phyloP scores from a whole-genome alignment of 2,329 filamentous ascomycete species.

The Colletotrichum abscissum region DNA sequence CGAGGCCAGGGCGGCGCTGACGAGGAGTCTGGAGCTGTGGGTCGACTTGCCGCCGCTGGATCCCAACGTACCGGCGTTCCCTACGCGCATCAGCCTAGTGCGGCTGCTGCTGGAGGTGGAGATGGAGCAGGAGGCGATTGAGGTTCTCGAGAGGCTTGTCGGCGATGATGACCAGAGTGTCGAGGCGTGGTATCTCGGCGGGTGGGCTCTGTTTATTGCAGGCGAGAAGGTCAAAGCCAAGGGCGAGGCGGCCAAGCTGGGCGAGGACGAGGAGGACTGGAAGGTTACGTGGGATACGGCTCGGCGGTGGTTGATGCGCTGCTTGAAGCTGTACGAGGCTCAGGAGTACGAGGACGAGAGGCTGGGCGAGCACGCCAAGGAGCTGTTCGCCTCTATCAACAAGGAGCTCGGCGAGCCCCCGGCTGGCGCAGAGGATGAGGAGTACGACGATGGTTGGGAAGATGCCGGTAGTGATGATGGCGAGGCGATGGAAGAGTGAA shows the following conservation, averaged over 20 bases:
- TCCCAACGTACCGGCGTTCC: conserved; percentile 83
- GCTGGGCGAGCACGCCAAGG: conserved; percentile 78
- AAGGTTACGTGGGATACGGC: conserved; percentile 77
- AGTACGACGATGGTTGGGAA: conserved; percentile 61
- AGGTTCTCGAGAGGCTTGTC: conserved; percentile 85
- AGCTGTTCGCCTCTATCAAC: conserved; percentile 74
- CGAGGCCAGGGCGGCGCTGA: conserved; percentile 84
- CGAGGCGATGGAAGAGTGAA: conserved; percentile 62
- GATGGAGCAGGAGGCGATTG: conserved; percentile 85
- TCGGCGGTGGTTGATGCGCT: conserved; percentile 84
- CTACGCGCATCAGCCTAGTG: conserved; percentile 84
- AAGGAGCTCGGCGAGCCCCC: conserved; percentile 71
- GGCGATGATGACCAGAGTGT: conserved; percentile 93
- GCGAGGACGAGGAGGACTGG: conserved; percentile 60
- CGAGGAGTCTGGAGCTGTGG: conserved; percentile 86
- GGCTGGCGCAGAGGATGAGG: conserved; percentile 66
- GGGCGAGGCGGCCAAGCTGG: conserved; percentile 37
- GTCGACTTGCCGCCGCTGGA: conserved; percentile 79
- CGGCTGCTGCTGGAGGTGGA: conserved; percentile 90
- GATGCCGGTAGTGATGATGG: conserved; percentile 58
- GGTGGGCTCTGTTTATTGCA: conserved; percentile 88
- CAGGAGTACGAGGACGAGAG: conserved; percentile 89
- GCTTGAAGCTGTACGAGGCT: conserved; percentile 80
- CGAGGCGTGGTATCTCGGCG: conserved; percentile 96
- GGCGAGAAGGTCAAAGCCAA: conserved; percentile 73